phyloP scores from a whole-genome alignment of 495 filamentous ascomycete genomes.

The Aspergillus cristatus region DNA sequence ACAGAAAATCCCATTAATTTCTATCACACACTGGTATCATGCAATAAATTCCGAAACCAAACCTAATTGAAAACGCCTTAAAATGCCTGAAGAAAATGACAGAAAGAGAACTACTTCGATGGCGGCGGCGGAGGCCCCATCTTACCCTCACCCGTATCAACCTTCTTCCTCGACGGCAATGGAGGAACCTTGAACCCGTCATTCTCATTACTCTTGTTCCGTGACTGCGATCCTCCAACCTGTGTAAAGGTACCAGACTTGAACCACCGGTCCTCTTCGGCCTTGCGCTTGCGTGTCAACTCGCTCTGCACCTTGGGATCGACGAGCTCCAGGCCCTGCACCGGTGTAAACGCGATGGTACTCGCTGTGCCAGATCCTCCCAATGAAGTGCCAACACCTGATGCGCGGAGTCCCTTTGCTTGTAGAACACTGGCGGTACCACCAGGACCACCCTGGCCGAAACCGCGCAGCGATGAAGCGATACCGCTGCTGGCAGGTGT shows the following conservation, averaged over 20 bases:
- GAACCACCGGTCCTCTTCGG: constrained; percentile 93
- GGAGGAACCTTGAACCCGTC: constrained; percentile 45
- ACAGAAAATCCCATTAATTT: too few species aligned
- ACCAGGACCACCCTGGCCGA: constrained; percentile 50
- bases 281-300: constrained; percentile 77
- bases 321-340: constrained; percentile 90
- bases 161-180: constrained; percentile 35
- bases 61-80: constrained; percentile 11
- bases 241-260: constrained; percentile 93
- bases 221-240: constrained; percentile 46
- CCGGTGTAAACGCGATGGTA: constrained; percentile 85
- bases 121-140: constrained; percentile 32
- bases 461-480: constrained; percentile 69
- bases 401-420: constrained; percentile 62
- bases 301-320: constrained; percentile 84
- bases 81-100: constrained; percentile 10
- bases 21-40: constrained; percentile 3
- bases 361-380: constrained; percentile 60
- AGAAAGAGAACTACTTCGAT: constrained; percentile 11
- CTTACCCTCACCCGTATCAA: constrained; percentile 36
- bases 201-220: constrained; percentile 15
- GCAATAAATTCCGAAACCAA: not conserved
- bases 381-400: constrained; percentile 63
- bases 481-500: constrained; percentile 49
- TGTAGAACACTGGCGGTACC: constrained; percentile 59